These are phyloP conservation scores for Monilinia vaccinii-corymbosi DNA, from an alignment of 2,329 filamentous ascomycete species.

Conservation along the genomic window DNA sequence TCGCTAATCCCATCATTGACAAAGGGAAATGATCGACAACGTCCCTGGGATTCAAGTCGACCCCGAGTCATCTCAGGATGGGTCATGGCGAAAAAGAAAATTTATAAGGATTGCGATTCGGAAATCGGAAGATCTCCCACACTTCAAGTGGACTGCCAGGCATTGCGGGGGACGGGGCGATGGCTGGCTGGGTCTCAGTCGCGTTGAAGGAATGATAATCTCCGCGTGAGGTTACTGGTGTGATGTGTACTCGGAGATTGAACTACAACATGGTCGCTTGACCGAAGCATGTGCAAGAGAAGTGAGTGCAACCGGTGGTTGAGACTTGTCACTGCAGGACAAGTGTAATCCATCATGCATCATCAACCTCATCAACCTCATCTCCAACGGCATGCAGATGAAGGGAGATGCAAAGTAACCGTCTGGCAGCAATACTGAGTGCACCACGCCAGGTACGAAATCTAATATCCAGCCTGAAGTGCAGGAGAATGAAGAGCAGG, in stretches of 20 bases:
- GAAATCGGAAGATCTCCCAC: slow-evolving; percentile 9
- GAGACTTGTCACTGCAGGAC: neutral
- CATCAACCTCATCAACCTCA: neutral
- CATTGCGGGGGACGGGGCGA: slow-evolving; percentile 7
- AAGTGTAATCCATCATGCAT: neutral
- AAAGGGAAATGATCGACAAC: neutral
- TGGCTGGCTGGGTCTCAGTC: neutral
- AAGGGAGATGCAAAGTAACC: neutral
- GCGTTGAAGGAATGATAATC: slow-evolving; percentile 8
- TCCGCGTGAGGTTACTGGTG: slow-evolving; percentile 12
- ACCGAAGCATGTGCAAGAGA: slow-evolving; percentile 10
- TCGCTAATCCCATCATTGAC: neutral
- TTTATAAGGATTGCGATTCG: neutral
- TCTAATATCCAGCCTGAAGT: slow-evolving; percentile 1
- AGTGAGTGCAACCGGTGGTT: too few species aligned
- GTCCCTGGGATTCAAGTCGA: neutral
- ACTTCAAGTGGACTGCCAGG: neutral
- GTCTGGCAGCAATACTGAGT: neutral
- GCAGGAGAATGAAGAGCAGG: neutral
- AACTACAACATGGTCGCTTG: slow-evolving; percentile 6
- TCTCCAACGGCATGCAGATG: neutral
- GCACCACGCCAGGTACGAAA: slow-evolving; percentile 3
- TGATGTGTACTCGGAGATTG: slow-evolving; percentile 3
- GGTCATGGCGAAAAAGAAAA: neutral
- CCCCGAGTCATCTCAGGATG: neutral